phyloP scores from a whole-genome alignment of 768 basidiomycete genomes.

The Pisolithus tinctorius region DNA sequence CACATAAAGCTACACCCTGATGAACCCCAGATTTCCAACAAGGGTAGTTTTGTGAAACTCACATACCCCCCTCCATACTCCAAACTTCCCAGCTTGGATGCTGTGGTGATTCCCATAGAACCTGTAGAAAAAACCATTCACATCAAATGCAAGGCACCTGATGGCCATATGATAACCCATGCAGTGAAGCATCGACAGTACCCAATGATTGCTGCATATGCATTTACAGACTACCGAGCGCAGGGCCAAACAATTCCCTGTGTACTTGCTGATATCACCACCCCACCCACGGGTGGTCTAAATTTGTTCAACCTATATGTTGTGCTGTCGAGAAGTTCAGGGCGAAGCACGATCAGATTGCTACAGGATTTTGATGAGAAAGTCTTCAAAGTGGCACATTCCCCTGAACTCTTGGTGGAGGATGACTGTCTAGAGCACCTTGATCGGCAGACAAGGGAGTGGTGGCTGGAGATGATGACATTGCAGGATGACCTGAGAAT shows the following conservation, averaged over 20 bases:
- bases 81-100: too few relatives aligned
- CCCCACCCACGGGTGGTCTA: constrained; percentile 25
- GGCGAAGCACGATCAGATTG: constrained; percentile 15
- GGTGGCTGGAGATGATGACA: too few relatives aligned
- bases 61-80: neutral
- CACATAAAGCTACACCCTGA: too few relatives aligned
- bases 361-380: constrained; percentile 23
- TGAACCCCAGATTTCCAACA: neutral
- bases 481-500: too few relatives aligned
- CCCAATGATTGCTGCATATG: constrained; percentile 32
- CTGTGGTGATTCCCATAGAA: too few relatives aligned
- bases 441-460: too few relatives aligned
- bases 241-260: constrained; percentile 35
- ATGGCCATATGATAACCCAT: too few relatives aligned
- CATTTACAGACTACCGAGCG: constrained; percentile 36
- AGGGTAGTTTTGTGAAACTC: too few relatives aligned
- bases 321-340: constrained; percentile 25
- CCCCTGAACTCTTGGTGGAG: neutral
- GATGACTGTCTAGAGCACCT: constrained; percentile 3
- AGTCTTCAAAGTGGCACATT: constrained; percentile 9
- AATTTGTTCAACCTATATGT: constrained; percentile 35
- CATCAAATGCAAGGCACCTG: too few relatives aligned
- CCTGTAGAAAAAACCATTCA: too few relatives aligned
- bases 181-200: constrained; percentile 17
- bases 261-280: constrained; percentile 31